phyloP scores from a whole-genome alignment of 2,329 filamentous ascomycete genomes.

The Xylaria multiplex region DNA sequence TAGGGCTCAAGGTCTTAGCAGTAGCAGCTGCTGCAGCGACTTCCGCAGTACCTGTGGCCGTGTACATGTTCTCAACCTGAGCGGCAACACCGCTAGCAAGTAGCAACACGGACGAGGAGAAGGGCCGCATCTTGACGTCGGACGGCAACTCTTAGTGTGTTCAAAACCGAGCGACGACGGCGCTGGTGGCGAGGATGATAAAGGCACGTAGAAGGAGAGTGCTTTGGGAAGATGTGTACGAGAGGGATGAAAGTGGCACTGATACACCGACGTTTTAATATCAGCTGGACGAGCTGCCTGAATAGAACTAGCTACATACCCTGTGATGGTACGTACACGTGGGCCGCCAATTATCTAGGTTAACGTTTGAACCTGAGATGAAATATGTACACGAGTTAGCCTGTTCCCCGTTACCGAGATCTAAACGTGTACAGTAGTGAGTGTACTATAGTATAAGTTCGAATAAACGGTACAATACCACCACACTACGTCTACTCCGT shows the following conservation, averaged over 20 bases:
- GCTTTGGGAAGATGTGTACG: not conserved
- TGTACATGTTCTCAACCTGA: slow-evolving; percentile 52
- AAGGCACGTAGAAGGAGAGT: slow-evolving; percentile 1
- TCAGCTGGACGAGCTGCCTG: slow-evolving; percentile 19
- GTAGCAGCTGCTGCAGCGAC: slow-evolving; percentile 68
- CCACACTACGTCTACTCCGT: too few relatives aligned
- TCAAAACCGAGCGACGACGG: slow-evolving; percentile 16
- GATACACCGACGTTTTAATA: slow-evolving; percentile 10
- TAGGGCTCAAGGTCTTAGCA: slow-evolving; percentile 68
- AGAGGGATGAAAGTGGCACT: slow-evolving; percentile 1
- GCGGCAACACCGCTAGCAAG: slow-evolving; percentile 39
- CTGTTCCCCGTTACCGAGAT: not conserved
- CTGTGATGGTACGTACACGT: slow-evolving; percentile 16
- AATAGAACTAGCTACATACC: slow-evolving; percentile 22
- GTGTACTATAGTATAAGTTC: not conserved
- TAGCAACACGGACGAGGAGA: slow-evolving; percentile 39
- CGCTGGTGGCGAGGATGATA: slow-evolving; percentile 10
- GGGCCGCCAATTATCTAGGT: not conserved
- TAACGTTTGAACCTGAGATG: not conserved
- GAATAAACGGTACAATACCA: too few relatives aligned
- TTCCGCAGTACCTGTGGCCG: slow-evolving; percentile 60
- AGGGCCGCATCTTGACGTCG: slow-evolving; percentile 42
- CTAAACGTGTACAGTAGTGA: not conserved
- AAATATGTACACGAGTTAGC: not conserved
- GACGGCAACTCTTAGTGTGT: slow-evolving; percentile 7